Evolutionary conservation across 1,284 basidiomycete species (phyloP), one percentile per base, ranked within the genome.

Genomic region (Malassezia dermatis): DNA sequence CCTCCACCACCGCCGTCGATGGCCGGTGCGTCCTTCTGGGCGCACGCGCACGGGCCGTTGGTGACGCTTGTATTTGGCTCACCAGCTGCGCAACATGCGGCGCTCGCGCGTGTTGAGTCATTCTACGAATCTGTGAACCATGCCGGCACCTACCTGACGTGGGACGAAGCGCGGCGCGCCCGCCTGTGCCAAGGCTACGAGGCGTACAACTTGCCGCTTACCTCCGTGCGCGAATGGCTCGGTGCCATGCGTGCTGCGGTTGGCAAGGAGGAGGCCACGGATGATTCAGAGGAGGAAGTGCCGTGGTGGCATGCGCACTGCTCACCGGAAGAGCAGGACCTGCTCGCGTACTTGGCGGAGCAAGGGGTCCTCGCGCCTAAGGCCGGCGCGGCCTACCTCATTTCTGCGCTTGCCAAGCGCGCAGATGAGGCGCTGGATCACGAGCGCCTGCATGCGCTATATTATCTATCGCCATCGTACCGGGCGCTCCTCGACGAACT

Each of bases 391-490:
- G 60, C 48, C 37, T 72, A 72, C 46, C 54, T 72, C 27, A 67
- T 72, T 54, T 64, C 68, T 7, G 56, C 65, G 34, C 57, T 66
- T 27, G 56, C 52, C 8, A 59, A 61, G 8, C 56, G 61, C 26
- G 56, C 62, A 1, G 49, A 65, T 21, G 56, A 59, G 7, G 59
- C 67, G 13, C 56, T 72, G 5, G 62, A 59, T 26, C 70, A 72
- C 51, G 70, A 72, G 48, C 60, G 62, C 2, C 48, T 69, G 17
- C 70, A 72, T 41, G 66, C 66, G 28, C 59, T 72, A 21, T 72
- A 67, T 59, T 63, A 65, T 48, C 60, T 67, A 24, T 69, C 66
- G 7, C 37, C 58, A 1, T 4, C 53, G 2, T 72, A 70, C 57
- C 61, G 63, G 2, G 15, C 46, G 12, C 39, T 63, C 11, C 60